phyloP scores from a whole-genome alignment of 768 basidiomycete species.

The Mycena belliarum region DNA sequence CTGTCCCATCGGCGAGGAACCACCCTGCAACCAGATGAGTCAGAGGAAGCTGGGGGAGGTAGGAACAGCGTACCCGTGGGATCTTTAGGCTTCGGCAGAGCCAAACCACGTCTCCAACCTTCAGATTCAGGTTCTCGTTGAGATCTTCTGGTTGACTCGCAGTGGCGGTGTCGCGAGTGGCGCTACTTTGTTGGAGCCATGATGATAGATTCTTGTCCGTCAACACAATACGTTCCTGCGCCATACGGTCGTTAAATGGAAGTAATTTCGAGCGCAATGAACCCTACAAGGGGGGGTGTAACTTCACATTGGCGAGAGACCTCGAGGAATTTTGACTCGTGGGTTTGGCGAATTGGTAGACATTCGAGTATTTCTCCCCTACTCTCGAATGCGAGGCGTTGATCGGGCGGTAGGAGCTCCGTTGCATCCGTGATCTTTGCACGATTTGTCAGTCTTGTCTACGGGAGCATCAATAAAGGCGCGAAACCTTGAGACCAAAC shows the following conservation, averaged over 20 bases:
- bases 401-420: constrained; percentile 35
- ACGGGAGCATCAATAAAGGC: not conserved
- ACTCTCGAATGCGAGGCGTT: constrained; percentile 29
- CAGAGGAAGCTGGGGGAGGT: constrained; percentile 7
- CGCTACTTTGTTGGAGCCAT: constrained; percentile 47
- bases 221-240: constrained; percentile 52
- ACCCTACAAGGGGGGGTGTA: constrained; percentile 33
- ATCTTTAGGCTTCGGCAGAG: constrained; percentile 50
- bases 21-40: constrained; percentile 59
- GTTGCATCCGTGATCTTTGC: constrained; percentile 48
- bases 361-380: constrained; percentile 44
- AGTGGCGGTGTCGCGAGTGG: constrained; percentile 26
- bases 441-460: constrained; percentile 8
- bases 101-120: constrained; percentile 58
- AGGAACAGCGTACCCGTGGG: constrained; percentile 49
- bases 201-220: constrained; percentile 44
- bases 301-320: constrained; percentile 38
- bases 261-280: constrained; percentile 2
- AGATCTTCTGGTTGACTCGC: constrained; percentile 32
- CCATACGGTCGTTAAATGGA: constrained; percentile 22
- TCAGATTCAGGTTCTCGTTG: constrained; percentile 44
- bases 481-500: constrained; percentile 77
- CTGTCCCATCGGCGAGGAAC: constrained; percentile 80
- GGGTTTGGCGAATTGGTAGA: constrained; percentile 44
- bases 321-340: constrained; percentile 41